Evolutionary conservation across 306 rosid genomes (phyloP).

Genomic region (Elaeagnus macrophylla): DNA sequence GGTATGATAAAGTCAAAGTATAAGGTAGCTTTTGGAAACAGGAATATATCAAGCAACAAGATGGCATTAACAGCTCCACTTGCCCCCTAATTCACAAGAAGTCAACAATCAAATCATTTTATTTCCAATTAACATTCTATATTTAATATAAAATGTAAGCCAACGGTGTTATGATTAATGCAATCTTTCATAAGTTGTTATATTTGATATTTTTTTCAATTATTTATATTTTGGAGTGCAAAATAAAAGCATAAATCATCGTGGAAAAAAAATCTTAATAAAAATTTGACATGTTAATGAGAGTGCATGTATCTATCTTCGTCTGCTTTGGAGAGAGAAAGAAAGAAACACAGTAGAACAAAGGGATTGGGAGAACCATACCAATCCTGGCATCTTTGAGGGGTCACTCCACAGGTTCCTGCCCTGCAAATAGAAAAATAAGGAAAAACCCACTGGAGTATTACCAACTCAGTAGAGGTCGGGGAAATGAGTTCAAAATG

Average conservation of each 20-base stretch:
- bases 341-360: background rate
- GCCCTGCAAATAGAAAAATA: conserved; percentile 33
- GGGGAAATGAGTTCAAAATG: background rate
- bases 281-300: background rate
- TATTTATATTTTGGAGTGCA: too few relatives aligned
- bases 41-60: conserved; percentile 72
- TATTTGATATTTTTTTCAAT: too few relatives aligned
- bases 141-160: background rate
- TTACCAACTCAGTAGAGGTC: conserved; percentile 6
- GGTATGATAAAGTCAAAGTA: conserved; percentile 56
- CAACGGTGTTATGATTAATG: background rate
- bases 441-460: conserved; percentile 5
- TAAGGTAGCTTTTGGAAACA: conserved; percentile 58
- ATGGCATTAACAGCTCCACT: conserved; percentile 85
- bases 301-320: background rate
- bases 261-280: too few relatives aligned
- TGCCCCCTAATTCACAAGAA: conserved; percentile 61
- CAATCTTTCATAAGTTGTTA: too few relatives aligned
- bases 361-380: conserved; percentile 21
- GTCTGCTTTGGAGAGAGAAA: conserved; percentile 4
- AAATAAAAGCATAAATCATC: too few relatives aligned
- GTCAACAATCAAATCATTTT: conserved; percentile 17
- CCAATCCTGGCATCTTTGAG: conserved; percentile 45
- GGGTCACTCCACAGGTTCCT: conserved; percentile 21
- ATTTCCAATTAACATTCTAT: conserved; percentile 2